These are phyloP conservation scores for Quercus glauca DNA, from an alignment of 306 rosid genomes.

Conservation along the genomic window DNA sequence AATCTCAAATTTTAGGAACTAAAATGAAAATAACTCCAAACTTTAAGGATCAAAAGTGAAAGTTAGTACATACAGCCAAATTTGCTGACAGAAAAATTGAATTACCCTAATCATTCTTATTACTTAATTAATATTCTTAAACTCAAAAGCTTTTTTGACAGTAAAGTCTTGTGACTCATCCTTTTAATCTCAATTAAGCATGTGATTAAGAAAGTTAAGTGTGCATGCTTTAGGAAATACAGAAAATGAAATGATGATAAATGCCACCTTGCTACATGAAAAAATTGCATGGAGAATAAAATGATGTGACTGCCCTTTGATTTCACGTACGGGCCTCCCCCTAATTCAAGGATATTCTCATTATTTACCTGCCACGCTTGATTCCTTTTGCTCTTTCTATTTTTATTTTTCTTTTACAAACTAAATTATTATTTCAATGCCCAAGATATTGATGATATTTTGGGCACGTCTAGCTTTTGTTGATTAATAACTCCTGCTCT, in stretches of 20 bases:
- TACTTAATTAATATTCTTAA: too few relatives aligned
- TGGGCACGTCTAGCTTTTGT: constrained; percentile 55
- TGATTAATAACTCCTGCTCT: constrained; percentile 34
- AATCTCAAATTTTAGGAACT: too few relatives aligned
- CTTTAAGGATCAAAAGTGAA: too few relatives aligned
- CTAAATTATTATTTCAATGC: constrained; percentile 41
- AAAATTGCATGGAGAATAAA: constrained; percentile 62
- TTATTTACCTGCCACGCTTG: constrained; percentile 76
- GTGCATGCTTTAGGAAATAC: constrained; percentile 40
- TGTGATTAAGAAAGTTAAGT: constrained; percentile 32
- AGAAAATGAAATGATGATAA: constrained; percentile 48
- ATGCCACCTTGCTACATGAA: constrained; percentile 58
- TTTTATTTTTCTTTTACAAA: constrained; percentile 26
- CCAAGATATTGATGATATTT: constrained; percentile 49
- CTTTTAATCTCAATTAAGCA: constrained; percentile 25
- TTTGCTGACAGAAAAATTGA: too few relatives aligned
- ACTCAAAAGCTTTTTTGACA: too few relatives aligned
- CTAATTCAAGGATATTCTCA: constrained; percentile 76
- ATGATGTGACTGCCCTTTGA: constrained; percentile 51
- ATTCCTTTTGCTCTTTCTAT: constrained; percentile 37
- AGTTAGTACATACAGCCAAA: too few relatives aligned
- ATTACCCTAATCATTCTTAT: too few relatives aligned
- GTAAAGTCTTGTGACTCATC: background rate
- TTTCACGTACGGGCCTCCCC: constrained; percentile 63
- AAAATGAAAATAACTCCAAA: too few relatives aligned